A percentile compares a stretch with the other conserved stretches of the same genome.
Conservation (phyloP, 805 yeast genomes). For the Kazachstania kunashirensis region DNA sequence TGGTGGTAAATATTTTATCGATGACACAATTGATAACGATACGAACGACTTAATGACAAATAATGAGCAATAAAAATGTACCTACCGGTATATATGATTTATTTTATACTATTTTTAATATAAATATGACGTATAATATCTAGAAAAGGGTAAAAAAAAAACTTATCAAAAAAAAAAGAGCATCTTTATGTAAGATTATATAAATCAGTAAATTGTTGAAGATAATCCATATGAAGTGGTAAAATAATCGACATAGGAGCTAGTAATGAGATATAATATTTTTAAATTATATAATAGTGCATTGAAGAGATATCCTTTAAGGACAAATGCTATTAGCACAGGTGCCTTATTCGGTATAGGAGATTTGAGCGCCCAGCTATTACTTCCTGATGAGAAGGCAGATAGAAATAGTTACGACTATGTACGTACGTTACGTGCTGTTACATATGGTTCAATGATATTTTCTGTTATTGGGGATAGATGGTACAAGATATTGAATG, state of each 20-base stretch:
- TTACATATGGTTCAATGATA: slow-evolving; percentile 58
- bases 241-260: no score
- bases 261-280: slow-evolving; percentile 13
- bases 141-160: no score
- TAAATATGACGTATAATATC: no score
- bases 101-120: no score
- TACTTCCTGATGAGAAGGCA: slow-evolving; percentile 30
- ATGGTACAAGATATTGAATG: slow-evolving; percentile 52
- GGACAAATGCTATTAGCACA: slow-evolving; percentile 46
- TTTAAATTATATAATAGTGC: slow-evolving; percentile 14
- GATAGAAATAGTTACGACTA: slow-evolving; percentile 34
- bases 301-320: slow-evolving; percentile 38
- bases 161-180: no score
- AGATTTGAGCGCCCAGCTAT: slow-evolving; percentile 59
- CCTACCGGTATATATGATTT: no score
- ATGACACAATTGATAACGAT: not conserved
- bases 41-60: no score
- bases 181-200: no score
- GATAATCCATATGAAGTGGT: no score
- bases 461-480: slow-evolving; percentile 68
- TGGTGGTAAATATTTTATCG: slow-evolving; percentile 39
- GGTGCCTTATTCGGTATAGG: slow-evolving; percentile 66
- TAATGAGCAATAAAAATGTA: no score
- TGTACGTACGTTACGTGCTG: slow-evolving; percentile 51
- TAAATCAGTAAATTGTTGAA: no score